phyloP scores from a whole-genome alignment of 164 flowering plant genomes.

The Hamamelis virginiana region DNA sequence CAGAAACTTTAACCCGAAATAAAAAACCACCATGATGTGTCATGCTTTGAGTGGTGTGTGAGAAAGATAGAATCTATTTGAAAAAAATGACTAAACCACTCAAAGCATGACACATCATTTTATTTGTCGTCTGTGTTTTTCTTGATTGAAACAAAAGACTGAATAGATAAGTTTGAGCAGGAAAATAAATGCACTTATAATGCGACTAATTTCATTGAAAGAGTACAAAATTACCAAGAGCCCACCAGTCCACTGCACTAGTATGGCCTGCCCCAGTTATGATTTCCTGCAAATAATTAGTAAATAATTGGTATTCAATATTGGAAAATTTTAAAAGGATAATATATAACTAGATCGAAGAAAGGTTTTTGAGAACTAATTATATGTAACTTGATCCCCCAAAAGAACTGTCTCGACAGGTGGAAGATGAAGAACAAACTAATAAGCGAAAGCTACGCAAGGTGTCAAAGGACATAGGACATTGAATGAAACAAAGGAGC shows the following conservation, averaged over 20 bases:
- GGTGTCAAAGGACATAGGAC: not conserved
- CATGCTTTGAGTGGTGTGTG: too few species aligned
- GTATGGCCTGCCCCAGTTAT: conserved; percentile 93
- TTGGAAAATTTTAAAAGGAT: not conserved
- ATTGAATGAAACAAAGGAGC: not conserved
- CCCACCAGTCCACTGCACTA: conserved; percentile 99
- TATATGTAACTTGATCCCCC: not conserved
- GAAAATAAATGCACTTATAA: not conserved
- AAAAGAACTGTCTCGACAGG: not conserved
- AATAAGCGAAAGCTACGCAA: not conserved
- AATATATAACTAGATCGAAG: not conserved
- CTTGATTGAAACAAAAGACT: too few species aligned
- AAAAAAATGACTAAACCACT: too few species aligned
- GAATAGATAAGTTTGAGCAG: too few species aligned
- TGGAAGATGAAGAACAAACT: not conserved
- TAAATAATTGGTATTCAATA: not conserved
- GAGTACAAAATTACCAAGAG: conserved; percentile 69
- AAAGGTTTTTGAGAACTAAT: not conserved
- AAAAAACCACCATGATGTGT: too few species aligned
- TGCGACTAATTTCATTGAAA: not conserved
- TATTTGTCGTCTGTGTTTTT: too few species aligned
- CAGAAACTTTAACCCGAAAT: too few species aligned
- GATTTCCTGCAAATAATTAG: conserved; percentile 66
- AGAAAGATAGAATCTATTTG: too few species aligned
- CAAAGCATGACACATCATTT: too few species aligned